phyloP scores from a whole-genome alignment of 2,329 filamentous ascomycete genomes.

The Calonectria hongkongensis region DNA sequence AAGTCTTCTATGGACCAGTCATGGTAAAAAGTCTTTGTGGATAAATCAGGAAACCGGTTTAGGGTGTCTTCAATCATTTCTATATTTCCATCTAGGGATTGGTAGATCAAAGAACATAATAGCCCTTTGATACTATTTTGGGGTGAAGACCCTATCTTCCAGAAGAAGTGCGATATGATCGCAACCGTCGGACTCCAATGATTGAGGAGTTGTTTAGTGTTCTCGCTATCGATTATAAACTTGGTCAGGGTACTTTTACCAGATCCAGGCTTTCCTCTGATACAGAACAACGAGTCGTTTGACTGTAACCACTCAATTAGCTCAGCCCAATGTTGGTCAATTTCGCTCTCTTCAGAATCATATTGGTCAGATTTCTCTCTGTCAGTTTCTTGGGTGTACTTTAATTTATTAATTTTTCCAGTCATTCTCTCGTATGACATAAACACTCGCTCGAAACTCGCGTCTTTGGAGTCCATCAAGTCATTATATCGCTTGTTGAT shows the following conservation, averaged over 20 bases:
- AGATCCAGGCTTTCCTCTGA: constrained; percentile 43
- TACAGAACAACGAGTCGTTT: background rate
- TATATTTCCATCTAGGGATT: constrained; percentile 15
- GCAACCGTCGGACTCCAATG: background rate
- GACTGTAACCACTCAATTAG: constrained; percentile 37
- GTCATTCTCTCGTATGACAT: constrained; percentile 19
- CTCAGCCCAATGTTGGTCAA: background rate
- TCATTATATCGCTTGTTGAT: constrained; percentile 33
- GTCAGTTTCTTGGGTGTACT: too few relatives aligned
- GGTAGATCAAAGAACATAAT: constrained; percentile 51
- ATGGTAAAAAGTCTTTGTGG: constrained; percentile 32
- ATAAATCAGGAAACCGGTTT: constrained; percentile 28
- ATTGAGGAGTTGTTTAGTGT: background rate
- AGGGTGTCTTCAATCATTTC: background rate
- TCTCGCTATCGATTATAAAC: constrained; percentile 22
- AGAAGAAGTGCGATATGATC: constrained; percentile 30
- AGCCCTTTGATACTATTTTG: constrained; percentile 52
- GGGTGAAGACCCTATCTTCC: constrained; percentile 25
- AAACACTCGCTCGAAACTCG: constrained; percentile 4
- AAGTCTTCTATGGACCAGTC: constrained; percentile 48
- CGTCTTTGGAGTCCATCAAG: background rate
- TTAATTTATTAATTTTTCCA: background rate
- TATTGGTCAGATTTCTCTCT: background rate
- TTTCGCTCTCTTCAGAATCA: background rate
- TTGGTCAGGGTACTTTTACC: constrained; percentile 44